These are phyloP conservation scores for Epicoccum nigrum DNA, from an alignment of 2,329 filamentous ascomycete genomes.

Conservation along the genomic window DNA sequence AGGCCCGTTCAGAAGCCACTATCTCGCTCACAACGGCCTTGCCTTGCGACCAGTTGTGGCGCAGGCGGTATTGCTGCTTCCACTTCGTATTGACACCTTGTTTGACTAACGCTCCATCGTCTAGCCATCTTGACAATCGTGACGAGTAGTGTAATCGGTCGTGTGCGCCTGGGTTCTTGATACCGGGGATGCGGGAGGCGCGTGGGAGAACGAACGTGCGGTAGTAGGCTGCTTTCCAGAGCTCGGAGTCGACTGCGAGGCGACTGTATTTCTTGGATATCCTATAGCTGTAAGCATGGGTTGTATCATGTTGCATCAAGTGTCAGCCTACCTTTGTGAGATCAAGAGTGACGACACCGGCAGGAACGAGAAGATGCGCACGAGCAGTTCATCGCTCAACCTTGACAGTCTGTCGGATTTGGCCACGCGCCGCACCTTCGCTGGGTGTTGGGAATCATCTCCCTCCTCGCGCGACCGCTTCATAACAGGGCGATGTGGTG, in stretches of 20 bases:
- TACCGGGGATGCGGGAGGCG: slow-evolving; percentile 75
- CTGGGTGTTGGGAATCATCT: slow-evolving; percentile 32
- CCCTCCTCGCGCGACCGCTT: slow-evolving; percentile 48
- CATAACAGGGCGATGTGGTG: slow-evolving; percentile 28
- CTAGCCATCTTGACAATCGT: slow-evolving; percentile 65
- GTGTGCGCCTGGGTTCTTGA: slow-evolving; percentile 53
- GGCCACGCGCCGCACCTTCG: slow-evolving; percentile 55
- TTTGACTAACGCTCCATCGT: slow-evolving; percentile 63
- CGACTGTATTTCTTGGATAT: slow-evolving; percentile 77
- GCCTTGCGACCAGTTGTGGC: slow-evolving; percentile 89
- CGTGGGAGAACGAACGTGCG: slow-evolving; percentile 83
- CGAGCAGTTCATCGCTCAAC: slow-evolving; percentile 84
- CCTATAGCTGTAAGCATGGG: slow-evolving; percentile 46
- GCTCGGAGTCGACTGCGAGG: slow-evolving; percentile 78
- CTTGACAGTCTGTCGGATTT: slow-evolving; percentile 68
- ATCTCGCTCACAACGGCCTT: slow-evolving; percentile 82
- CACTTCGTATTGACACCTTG: slow-evolving; percentile 67
- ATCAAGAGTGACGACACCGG: slow-evolving; percentile 70
- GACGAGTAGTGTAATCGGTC: slow-evolving; percentile 59
- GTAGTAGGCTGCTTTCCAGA: slow-evolving; percentile 93
- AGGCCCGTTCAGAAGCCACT: slow-evolving; percentile 60
- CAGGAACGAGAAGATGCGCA: slow-evolving; percentile 83
- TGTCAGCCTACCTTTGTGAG: slow-evolving; percentile 60
- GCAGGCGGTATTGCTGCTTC: slow-evolving; percentile 86
- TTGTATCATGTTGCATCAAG: too few species aligned